These are phyloP conservation scores for Xylaria sp. DNA, from an alignment of 2,329 filamentous ascomycete species.

Conservation along the genomic window DNA sequence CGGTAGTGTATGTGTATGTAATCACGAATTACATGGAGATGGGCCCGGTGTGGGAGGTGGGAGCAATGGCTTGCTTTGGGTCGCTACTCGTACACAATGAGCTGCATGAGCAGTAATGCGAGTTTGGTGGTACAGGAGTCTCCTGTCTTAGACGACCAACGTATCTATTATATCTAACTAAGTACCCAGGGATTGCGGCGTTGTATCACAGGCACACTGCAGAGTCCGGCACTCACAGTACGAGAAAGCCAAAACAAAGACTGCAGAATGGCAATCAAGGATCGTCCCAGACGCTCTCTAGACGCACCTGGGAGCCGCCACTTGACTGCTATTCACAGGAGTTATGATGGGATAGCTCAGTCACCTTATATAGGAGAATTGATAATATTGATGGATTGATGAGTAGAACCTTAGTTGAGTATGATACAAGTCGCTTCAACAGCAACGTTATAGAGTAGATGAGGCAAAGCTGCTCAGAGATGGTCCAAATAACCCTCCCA, in stretches of 20 bases:
- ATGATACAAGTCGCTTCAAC: neutral
- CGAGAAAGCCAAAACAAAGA: neutral
- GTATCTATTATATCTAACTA: neutral
- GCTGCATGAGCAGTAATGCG: constrained; percentile 8
- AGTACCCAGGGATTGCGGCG: neutral
- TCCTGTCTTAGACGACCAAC: neutral
- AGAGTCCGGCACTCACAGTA: neutral
- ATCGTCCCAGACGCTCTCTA: neutral
- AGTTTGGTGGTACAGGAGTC: neutral
- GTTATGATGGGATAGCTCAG: neutral
- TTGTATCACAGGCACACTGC: constrained; percentile 17
- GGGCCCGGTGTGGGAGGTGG: constrained; percentile 5
- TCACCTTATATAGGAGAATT: neutral
- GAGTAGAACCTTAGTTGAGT: neutral
- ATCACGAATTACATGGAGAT: neutral
- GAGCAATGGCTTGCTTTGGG: neutral
- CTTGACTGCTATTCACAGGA: neutral
- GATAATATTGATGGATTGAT: neutral
- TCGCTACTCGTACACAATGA: constrained; percentile 10
- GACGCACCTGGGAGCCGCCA: neutral
- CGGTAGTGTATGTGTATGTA: neutral
- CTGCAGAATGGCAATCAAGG: too few species aligned
- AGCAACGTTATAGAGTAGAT: neutral
- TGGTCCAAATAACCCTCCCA: too few species aligned
- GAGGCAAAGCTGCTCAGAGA: neutral